phyloP scores from a whole-genome alignment of 1,284 basidiomycete genomes.

The Trametes hirsuta region DNA sequence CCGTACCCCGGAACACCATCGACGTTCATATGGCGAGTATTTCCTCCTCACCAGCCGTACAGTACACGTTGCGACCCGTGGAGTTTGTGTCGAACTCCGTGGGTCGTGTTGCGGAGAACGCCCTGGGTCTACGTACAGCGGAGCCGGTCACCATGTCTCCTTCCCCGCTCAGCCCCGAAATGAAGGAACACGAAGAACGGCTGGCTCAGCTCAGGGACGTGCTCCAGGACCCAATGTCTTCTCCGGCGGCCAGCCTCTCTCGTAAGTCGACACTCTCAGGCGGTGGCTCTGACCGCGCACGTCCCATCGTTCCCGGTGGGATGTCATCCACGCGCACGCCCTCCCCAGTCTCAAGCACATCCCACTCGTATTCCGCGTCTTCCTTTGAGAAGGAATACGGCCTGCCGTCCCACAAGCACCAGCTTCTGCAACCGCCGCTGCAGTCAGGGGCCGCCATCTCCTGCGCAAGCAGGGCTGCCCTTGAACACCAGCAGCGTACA shows the following conservation, averaged over 20 bases:
- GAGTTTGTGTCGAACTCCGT: slow-evolving; percentile 21
- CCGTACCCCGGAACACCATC: slow-evolving; percentile 34
- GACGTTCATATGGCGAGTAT: slow-evolving; percentile 37
- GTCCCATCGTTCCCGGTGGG: slow-evolving; percentile 8
- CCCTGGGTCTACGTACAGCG: slow-evolving; percentile 20
- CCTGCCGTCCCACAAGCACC: slow-evolving; percentile 1
- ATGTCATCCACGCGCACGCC: slow-evolving; percentile 21
- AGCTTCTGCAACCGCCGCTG: slow-evolving; percentile 4
- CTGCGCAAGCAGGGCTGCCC: slow-evolving; percentile 19
- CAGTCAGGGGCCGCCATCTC: background rate
- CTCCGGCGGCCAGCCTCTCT: slow-evolving; percentile 1
- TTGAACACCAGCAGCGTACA: slow-evolving; percentile 21
- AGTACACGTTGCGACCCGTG: slow-evolving; percentile 24
- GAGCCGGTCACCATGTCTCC: slow-evolving; percentile 22
- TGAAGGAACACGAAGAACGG: slow-evolving; percentile 24
- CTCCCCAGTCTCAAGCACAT: slow-evolving; percentile 20
- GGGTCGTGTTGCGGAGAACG: slow-evolving; percentile 20
- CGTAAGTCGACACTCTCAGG: slow-evolving; percentile 19
- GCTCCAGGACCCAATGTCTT: slow-evolving; percentile 17
- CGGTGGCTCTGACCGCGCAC: slow-evolving; percentile 10
- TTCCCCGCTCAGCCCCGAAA: slow-evolving; percentile 12
- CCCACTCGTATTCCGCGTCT: slow-evolving; percentile 11
- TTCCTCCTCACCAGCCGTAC: slow-evolving; percentile 35
- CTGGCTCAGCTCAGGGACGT: slow-evolving; percentile 28
- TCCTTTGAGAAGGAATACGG: slow-evolving; percentile 12